phyloP scores from a whole-genome alignment of 768 basidiomycete genomes.

The Hirschioporus abietinus region DNA sequence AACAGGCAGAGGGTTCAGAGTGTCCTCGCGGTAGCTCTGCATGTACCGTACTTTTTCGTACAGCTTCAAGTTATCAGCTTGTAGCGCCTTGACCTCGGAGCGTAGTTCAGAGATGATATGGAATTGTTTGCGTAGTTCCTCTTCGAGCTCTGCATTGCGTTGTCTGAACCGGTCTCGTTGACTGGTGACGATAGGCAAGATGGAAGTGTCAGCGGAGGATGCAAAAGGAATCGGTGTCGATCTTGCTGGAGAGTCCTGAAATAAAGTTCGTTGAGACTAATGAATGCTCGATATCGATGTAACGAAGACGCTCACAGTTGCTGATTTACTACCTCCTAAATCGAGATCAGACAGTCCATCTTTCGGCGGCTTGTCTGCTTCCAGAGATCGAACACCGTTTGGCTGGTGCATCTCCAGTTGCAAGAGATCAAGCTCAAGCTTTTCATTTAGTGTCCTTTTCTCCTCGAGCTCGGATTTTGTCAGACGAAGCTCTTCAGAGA shows the following conservation, averaged over 20 bases:
- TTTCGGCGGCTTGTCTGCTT: conserved; percentile 1
- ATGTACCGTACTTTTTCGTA: conserved; percentile 99
- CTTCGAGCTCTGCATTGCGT: conserved; percentile 94
- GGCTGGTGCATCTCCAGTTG: conserved; percentile 63
- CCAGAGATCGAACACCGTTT: conserved; percentile 24
- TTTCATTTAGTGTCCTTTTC: conserved; percentile 78
- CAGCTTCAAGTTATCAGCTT: conserved; percentile 93
- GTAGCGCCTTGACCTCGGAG: conserved; percentile 84
- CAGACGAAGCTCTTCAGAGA: conserved; percentile 52
- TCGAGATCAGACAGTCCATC: conserved; percentile 6
- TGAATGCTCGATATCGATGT: conserved; percentile 2
- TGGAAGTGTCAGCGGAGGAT: conserved; percentile 82
- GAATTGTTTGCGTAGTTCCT: conserved; percentile 95
- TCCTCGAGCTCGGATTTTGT: conserved; percentile 67
- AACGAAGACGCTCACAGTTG: not conserved
- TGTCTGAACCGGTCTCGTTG: conserved; percentile 98
- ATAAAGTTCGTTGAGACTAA: not conserved
- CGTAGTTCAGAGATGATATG: conserved; percentile 93
- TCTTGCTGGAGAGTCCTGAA: conserved; percentile 26
- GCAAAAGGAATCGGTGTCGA: conserved; percentile 67
- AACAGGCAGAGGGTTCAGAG: conserved; percentile 63
- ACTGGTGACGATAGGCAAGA: conserved; percentile 96
- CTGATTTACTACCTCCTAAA: not conserved
- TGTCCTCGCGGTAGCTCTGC: conserved; percentile 91
- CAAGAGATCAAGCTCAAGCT: conserved; percentile 86